Evolutionary conservation across 768 basidiomycete genomes (phyloP).

Genomic region (Auricularia heimuer): DNA sequence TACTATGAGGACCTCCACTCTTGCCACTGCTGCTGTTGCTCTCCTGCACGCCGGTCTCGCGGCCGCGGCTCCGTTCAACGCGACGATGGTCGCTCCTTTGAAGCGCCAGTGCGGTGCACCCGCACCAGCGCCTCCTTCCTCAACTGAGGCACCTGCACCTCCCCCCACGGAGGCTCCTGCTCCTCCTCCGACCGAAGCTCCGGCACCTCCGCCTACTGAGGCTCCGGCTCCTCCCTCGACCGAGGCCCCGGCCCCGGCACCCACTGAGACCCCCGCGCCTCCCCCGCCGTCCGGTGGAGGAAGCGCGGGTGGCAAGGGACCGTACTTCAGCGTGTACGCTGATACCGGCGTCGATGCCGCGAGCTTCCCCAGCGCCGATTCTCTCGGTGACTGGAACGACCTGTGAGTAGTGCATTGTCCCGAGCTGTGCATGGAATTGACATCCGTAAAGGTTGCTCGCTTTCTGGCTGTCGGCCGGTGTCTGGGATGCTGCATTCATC

Average conservation of each 20-base stretch:
- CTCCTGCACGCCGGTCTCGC: not conserved
- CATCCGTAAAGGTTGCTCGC: not conserved
- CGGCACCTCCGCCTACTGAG: not conserved
- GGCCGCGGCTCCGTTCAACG: not conserved
- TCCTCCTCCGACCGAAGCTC: not conserved
- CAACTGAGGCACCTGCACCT: not conserved
- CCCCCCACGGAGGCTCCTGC: not conserved
- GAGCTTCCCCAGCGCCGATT: not conserved
- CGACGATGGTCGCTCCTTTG: not conserved
- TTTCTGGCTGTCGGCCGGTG: constrained; percentile 1
- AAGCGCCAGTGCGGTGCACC: constrained; percentile 1
- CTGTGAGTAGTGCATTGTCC: not conserved
- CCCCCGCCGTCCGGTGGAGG: not conserved
- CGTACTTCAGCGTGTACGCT: not conserved
- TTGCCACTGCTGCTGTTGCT: not conserved
- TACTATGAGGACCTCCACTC: not conserved
- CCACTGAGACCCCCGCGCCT: not conserved
- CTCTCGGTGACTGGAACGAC: not conserved
- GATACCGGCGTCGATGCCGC: not conserved
- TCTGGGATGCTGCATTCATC: not conserved
- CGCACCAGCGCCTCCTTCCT: not conserved
- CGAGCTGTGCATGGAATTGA: not conserved
- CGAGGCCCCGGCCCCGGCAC: not conserved
- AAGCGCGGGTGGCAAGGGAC: not conserved
- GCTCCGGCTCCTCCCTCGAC: not conserved